These are phyloP conservation scores for Toxicodendron radicans DNA, from an alignment of 345 rosid species.

Conservation along the genomic window DNA sequence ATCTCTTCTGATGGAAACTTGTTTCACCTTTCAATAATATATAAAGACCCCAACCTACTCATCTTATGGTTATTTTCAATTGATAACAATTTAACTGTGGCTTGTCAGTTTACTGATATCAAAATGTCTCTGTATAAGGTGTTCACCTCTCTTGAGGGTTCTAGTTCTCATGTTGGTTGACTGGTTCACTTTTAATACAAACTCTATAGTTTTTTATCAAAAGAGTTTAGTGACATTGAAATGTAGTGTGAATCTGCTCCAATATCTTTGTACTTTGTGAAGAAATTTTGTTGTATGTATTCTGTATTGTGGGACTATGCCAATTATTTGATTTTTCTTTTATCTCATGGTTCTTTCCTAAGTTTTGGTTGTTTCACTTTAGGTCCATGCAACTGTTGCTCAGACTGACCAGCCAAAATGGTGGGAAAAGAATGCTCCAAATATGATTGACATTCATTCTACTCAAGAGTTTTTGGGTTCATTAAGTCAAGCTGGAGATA, in stretches of 20 bases:
- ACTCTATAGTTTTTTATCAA: too few relatives aligned
- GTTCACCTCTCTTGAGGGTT: too few relatives aligned
- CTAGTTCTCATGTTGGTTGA: too few relatives aligned
- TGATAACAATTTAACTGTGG: neutral
- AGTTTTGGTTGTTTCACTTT: slow-evolving; percentile 23
- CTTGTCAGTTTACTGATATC: too few relatives aligned
- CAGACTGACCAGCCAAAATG: slow-evolving; percentile 83
- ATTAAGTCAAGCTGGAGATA: slow-evolving; percentile 73
- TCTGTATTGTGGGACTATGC: neutral
- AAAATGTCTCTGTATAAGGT: too few relatives aligned
- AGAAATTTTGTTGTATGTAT: neutral
- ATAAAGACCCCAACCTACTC: neutral
- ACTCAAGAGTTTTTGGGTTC: slow-evolving; percentile 77
- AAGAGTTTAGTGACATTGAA: neutral
- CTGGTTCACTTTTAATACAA: too few relatives aligned
- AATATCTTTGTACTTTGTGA: neutral
- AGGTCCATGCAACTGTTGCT: slow-evolving; percentile 67
- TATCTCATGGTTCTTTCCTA: neutral
- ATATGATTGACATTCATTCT: slow-evolving; percentile 89
- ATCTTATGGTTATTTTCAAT: neutral
- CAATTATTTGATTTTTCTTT: neutral
- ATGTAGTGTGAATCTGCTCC: neutral
- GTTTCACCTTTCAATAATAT: neutral
- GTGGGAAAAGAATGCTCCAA: slow-evolving; percentile 93
- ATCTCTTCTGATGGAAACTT: neutral